Evolutionary conservation across 2,329 filamentous ascomycete species (phyloP).

Genomic region (Pseudogymnoascus sp.): DNA sequence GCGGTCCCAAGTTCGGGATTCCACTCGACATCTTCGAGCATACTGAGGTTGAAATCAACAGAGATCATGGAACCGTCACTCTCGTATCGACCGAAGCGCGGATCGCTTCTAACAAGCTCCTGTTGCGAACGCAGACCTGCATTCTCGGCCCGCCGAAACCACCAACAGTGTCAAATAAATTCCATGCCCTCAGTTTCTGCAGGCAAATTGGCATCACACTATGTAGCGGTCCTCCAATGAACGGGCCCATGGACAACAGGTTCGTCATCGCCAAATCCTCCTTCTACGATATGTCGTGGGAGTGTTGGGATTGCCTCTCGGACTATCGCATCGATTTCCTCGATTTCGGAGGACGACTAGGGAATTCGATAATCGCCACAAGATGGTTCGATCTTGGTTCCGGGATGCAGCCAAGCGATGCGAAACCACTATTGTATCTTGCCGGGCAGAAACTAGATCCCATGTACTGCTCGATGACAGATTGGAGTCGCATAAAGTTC

Average conservation of each 20-base stretch:
- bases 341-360: conserved; percentile 13
- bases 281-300: conserved; percentile 3
- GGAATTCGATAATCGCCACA: conserved; percentile 12
- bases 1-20: background rate
- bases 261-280: background rate
- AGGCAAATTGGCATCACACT: background rate
- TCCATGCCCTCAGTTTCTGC: background rate
- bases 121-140: conserved; percentile 18
- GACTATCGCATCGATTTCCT: conserved; percentile 14
- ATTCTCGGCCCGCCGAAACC: conserved; percentile 12
- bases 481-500: background rate
- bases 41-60: background rate
- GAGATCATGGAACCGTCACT: background rate
- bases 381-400: conserved; percentile 17
- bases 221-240: conserved; percentile 11
- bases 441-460: background rate
- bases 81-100: conserved; percentile 16
- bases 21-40: background rate
- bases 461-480: background rate
- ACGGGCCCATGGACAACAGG: conserved; percentile 10
- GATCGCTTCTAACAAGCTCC: conserved; percentile 15
- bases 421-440: conserved; percentile 8
- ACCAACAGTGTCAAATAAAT: background rate
- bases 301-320: conserved; percentile 13
- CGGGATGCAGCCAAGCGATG: conserved; percentile 14